phyloP scores from a whole-genome alignment of 306 rosid genomes.

The Abrus pulchellus region DNA sequence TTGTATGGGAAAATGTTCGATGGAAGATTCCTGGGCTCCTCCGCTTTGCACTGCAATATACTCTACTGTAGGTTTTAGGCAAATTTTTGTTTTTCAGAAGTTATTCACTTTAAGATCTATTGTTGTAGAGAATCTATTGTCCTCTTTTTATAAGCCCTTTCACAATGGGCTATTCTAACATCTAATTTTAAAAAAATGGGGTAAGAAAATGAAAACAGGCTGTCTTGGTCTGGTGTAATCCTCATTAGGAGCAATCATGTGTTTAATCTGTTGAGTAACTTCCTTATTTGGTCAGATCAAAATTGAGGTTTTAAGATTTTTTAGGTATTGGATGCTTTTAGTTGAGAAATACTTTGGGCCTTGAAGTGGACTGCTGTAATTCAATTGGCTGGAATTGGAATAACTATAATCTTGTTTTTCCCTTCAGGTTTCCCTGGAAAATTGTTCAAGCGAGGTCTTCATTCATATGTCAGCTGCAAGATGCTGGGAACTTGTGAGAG shows the following conservation, averaged over 20 bases:
- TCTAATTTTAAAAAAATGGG: background rate
- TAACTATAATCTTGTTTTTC: conserved; percentile 34
- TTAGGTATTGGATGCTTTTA: conserved; percentile 4
- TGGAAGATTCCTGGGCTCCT: conserved; percentile 35
- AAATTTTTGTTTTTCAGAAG: conserved; percentile 8
- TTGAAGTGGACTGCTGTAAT: conserved; percentile 22
- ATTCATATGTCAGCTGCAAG: conserved; percentile 74
- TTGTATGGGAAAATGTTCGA: conserved; percentile 20
- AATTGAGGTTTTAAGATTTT: conserved; percentile 2
- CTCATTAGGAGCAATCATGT: background rate
- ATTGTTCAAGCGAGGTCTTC: conserved; percentile 78
- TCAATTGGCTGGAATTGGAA: conserved; percentile 34
- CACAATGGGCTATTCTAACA: conserved; percentile 25
- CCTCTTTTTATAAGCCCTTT: background rate
- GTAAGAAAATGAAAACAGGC: conserved; percentile 19
- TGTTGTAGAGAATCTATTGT: conserved; percentile 1
- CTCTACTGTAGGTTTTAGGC: conserved; percentile 21
- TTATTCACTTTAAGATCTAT: conserved; percentile 14
- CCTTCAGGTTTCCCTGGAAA: conserved; percentile 84
- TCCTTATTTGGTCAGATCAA: conserved; percentile 38
- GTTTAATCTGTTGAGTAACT: conserved; percentile 3
- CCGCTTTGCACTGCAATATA: conserved; percentile 33
- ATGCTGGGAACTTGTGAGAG: conserved; percentile 98
- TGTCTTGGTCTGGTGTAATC: conserved; percentile 19
- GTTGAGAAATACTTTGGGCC: conserved; percentile 35